Evolutionary conservation across 768 basidiomycete species (phyloP).

Genomic region (Trametes sanguinea): DNA sequence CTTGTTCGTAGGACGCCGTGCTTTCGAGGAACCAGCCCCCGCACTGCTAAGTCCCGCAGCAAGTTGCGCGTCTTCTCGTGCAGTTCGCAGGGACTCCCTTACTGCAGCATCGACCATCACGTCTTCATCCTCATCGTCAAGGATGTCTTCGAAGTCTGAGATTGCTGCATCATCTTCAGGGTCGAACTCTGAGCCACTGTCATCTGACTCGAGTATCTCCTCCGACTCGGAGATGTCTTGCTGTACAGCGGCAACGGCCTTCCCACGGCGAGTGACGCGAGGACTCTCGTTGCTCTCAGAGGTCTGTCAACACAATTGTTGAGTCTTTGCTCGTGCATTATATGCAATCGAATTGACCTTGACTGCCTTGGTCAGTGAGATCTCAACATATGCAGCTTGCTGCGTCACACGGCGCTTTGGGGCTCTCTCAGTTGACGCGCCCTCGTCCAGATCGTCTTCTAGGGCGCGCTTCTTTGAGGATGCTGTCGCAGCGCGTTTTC

Average conservation of each 20-base stretch:
- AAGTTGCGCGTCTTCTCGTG: slow-evolving; percentile 30
- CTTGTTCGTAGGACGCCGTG: slow-evolving; percentile 36
- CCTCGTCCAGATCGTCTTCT: slow-evolving; percentile 9
- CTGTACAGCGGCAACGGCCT: slow-evolving; percentile 2
- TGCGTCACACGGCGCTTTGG: slow-evolving; percentile 26
- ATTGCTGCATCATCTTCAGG: slow-evolving; percentile 34
- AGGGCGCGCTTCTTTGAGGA: slow-evolving; percentile 26
- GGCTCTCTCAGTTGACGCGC: slow-evolving; percentile 6
- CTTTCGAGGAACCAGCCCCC: slow-evolving; percentile 34
- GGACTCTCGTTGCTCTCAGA: background rate
- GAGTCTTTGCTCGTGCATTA: background rate
- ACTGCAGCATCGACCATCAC: slow-evolving; percentile 62
- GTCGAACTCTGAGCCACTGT: slow-evolving; percentile 64
- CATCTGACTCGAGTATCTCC: slow-evolving; percentile 51
- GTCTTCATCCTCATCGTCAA: slow-evolving; percentile 29
- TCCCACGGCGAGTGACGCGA: slow-evolving; percentile 12
- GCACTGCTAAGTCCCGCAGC: slow-evolving; percentile 38
- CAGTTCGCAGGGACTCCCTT: slow-evolving; percentile 48
- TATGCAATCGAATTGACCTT: slow-evolving; percentile 19
- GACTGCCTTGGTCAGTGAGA: slow-evolving; percentile 14
- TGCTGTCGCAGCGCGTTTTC: background rate
- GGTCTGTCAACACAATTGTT: background rate
- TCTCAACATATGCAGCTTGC: slow-evolving; percentile 28
- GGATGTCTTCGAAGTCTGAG: slow-evolving; percentile 8
- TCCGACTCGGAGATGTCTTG: slow-evolving; percentile 17